Evolutionary conservation across 2,329 filamentous ascomycete species (phyloP), one percentile per base, ranked within the genome.

Genomic region (Phaeosphaeriaceae sp.): DNA sequence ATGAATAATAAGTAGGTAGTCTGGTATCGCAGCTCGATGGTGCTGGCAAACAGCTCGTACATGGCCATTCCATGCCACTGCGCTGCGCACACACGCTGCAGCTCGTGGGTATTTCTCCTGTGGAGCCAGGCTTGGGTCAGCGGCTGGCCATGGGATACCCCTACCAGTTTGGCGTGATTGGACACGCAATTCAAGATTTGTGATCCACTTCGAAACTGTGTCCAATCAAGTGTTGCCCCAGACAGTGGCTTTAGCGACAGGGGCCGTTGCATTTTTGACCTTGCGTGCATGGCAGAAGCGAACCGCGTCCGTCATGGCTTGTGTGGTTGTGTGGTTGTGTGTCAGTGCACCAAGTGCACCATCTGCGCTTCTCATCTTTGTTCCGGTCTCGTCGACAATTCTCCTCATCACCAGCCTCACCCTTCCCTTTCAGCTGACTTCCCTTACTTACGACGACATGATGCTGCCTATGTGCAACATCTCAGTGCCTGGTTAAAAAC

Each of bases 351-450:
- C 55, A 50, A 58, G 58, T 56, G 38, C 48, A 45, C 36, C 42
- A 48, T 48, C 46, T 50, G 48, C 55, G 57, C 23, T 26, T 9
- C 5, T 4, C 2, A 62, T 63, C 61, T 66, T 58, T 60, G 64
- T 54, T 60, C 52, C 61, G 54, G 48, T 61, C 59, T 58, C 58
- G 60, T 61, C 56, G 61, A 54, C 58, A 50, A 54, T 61, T 57
- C 63, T 26, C 60, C 60, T 64, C 60, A 58, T 57, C 61, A 58
- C 49, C 55, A 60, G 16, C 43, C 56, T 49, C 57, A 48, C 59
- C 40, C n/a, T n/a, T n/a, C 52, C 48, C 52, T 50, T 48, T 23
- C 21, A 23, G 7, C 4, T 57, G 42, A 54, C 52, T 41, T 47
- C 59, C 37, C 53, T 17, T 47, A 35, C 53, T 17, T 47, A 35